Conservation (phyloP, 495 filamentous ascomycete species). For the Lophiostoma macrostomum region DNA sequence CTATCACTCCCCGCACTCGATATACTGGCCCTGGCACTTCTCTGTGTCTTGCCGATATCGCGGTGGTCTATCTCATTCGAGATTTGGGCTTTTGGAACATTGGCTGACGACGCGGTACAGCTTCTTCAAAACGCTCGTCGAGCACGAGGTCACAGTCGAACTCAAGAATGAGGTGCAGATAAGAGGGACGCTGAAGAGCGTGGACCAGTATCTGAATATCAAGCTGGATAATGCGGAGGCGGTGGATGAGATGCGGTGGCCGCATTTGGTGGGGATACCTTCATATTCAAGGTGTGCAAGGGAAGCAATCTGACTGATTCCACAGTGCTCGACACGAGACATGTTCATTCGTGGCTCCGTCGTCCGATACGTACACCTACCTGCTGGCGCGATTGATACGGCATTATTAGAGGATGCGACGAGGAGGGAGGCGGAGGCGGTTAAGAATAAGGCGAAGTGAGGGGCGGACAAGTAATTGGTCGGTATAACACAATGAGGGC, state of each 20-base stretch:
- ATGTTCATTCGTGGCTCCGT: conserved; percentile 97
- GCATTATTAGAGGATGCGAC: conserved; percentile 93
- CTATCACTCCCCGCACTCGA: too few species aligned
- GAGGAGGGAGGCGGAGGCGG: conserved; percentile 57
- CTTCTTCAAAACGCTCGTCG: conserved; percentile 99
- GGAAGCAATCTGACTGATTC: conserved; percentile 1
- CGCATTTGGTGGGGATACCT: conserved; percentile 66
- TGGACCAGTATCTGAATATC: conserved; percentile 98
- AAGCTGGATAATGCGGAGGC: conserved; percentile 94
- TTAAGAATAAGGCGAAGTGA: conserved; percentile 28
- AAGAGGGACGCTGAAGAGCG: conserved; percentile 87
- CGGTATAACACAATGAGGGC: too few species aligned
- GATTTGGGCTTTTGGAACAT: too few species aligned
- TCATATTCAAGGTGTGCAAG: background rate
- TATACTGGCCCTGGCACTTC: too few species aligned
- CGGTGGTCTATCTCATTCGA: too few species aligned
- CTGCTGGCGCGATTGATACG: conserved; percentile 81
- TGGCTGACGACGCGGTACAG: too few species aligned
- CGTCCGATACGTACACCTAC: conserved; percentile 92
- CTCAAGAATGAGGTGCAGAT: conserved; percentile 99
- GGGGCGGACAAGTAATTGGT: too few species aligned
- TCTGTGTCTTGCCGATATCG: too few species aligned
- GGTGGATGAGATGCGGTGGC: conserved; percentile 85
- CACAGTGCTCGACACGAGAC: conserved; percentile 77
- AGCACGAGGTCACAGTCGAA: conserved; percentile 93